Percentiles rank a stretch among this genome's conserved stretches.
Evolutionary conservation across 2,329 filamentous ascomycete genomes (phyloP).

Genomic region (Sporothrix brasiliensis): DNA sequence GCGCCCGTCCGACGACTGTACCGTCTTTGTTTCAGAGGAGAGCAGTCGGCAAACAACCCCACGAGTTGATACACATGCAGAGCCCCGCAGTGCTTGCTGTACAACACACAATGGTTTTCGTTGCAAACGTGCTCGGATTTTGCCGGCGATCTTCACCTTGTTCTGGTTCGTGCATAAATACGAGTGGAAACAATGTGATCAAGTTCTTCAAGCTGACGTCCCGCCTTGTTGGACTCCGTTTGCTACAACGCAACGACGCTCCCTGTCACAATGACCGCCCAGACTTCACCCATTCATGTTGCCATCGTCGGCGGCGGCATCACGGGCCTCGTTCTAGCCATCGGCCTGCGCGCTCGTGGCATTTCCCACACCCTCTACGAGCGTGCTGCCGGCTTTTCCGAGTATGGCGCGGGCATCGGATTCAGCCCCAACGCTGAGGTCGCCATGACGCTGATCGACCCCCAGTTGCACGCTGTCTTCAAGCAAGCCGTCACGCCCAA

Average conservation of each 20-base stretch:
- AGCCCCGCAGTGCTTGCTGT: not conserved
- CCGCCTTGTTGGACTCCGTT: too few species aligned
- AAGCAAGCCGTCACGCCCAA: slow-evolving; percentile 46
- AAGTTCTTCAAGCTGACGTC: too few species aligned
- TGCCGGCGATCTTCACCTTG: not conserved
- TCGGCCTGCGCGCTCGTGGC: slow-evolving; percentile 50
- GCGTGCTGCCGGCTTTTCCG: slow-evolving; percentile 47
- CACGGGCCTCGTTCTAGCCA: slow-evolving; percentile 53
- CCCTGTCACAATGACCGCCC: not conserved
- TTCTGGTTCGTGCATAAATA: slow-evolving; percentile 8
- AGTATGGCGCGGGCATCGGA: slow-evolving; percentile 57
- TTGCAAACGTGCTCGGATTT: not conserved
- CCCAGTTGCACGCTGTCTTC: slow-evolving; percentile 46
- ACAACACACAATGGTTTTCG: not conserved
- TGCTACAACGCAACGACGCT: too few species aligned
- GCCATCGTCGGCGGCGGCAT: slow-evolving; percentile 58
- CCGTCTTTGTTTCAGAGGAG: not conserved
- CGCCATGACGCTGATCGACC: slow-evolving; percentile 48
- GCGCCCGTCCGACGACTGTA: slow-evolving; percentile 17
- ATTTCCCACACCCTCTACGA: slow-evolving; percentile 53
- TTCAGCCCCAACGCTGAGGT: slow-evolving; percentile 56
- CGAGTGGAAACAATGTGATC: too few species aligned
- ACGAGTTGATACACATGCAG: not conserved
- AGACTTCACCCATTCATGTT: slow-evolving; percentile 39
- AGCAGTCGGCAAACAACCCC: not conserved